Conservation (phyloP, 768 basidiomycete species). For the Boletus bicolor region DNA sequence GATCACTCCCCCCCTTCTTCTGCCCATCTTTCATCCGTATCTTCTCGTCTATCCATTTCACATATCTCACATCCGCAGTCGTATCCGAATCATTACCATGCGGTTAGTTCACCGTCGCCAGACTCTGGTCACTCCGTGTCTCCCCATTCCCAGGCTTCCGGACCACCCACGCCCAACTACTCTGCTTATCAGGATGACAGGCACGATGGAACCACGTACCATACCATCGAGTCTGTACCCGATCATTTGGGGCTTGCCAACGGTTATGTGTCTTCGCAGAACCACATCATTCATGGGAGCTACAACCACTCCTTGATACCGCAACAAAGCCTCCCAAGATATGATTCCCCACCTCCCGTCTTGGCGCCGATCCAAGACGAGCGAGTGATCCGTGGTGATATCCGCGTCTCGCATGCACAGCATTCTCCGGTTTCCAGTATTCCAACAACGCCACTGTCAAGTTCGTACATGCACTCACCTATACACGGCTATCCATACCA, state of each 20-base stretch:
- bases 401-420: conserved; percentile 30
- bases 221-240: conserved; percentile 30
- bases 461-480: conserved; percentile 42
- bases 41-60: conserved; percentile 58
- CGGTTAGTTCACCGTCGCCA: conserved; percentile 45
- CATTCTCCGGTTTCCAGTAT: conserved; percentile 32
- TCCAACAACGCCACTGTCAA: conserved; percentile 29
- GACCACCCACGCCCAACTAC: conserved; percentile 37
- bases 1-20: conserved; percentile 32
- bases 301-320: conserved; percentile 22
- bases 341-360: conserved; percentile 52
- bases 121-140: conserved; percentile 49
- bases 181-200: conserved; percentile 45
- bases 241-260: conserved; percentile 30
- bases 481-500: conserved; percentile 42
- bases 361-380: conserved; percentile 54
- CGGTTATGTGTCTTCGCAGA: conserved; percentile 33
- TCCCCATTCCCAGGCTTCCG: conserved; percentile 32
- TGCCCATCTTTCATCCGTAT: conserved; percentile 33
- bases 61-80: conserved; percentile 56
- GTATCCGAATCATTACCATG: conserved; percentile 37
- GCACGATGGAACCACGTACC: conserved; percentile 39
- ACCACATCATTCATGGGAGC: conserved; percentile 25
- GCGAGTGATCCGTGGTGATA: conserved; percentile 31
- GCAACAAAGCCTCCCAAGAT: conserved; percentile 32